phyloP scores from a whole-genome alignment of 352 stramenopile genomes.

The Pythium brassicae region DNA sequence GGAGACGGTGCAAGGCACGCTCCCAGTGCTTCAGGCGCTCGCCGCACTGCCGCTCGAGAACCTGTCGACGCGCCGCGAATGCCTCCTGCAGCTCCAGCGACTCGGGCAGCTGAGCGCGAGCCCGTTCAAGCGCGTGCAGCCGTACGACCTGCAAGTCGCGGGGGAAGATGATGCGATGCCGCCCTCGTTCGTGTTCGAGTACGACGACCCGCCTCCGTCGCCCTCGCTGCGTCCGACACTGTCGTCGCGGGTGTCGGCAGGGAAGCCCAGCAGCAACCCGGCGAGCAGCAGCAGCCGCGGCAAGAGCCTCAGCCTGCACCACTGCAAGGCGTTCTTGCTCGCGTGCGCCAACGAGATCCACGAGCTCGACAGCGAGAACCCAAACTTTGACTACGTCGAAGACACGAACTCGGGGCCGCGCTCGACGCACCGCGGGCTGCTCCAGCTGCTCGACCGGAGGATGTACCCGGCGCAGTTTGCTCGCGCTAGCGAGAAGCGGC shows the following conservation, averaged over 20 bases:
- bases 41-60: slow-evolving; percentile 37
- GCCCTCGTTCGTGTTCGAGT: slow-evolving; percentile 15
- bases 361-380: slow-evolving; percentile 64
- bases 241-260: slow-evolving; percentile 1
- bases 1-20: slow-evolving; percentile 31
- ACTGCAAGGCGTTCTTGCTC: slow-evolving; percentile 67
- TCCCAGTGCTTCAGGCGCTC: slow-evolving; percentile 45
- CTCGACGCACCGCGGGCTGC: neutral
- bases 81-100: slow-evolving; percentile 32
- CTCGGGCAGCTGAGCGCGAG: slow-evolving; percentile 14
- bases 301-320: slow-evolving; percentile 41
- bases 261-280: neutral
- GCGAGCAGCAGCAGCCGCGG: slow-evolving; percentile 28
- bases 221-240: neutral
- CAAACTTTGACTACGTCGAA: slow-evolving; percentile 70
- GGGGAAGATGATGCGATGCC: slow-evolving; percentile 2
- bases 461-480: neutral
- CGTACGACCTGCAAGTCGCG: slow-evolving; percentile 1
- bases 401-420: slow-evolving; percentile 26
- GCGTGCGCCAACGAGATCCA: slow-evolving; percentile 80
- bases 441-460: neutral
- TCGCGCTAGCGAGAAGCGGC: neutral
- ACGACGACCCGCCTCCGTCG: slow-evolving; percentile 3
- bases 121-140: neutral
- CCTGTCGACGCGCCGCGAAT: slow-evolving; percentile 29